Evolutionary conservation across 2,329 filamentous ascomycete genomes (phyloP).

Genomic region (Blastomyces emzantsi): DNA sequence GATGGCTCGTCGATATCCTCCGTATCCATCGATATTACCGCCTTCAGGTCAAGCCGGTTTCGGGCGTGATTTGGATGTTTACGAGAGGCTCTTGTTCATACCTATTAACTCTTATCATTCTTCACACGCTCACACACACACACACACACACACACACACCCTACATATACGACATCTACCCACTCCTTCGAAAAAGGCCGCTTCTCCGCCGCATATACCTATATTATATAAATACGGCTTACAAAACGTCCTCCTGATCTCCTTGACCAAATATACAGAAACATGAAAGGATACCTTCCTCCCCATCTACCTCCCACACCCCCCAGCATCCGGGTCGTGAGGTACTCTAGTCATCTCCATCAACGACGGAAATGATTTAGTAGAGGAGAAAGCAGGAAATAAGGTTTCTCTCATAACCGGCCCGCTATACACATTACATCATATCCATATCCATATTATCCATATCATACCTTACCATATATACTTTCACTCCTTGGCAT

Average conservation of each 20-base stretch:
- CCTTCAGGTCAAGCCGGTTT: constrained; percentile 26
- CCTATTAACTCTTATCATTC: not conserved
- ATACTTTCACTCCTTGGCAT: not conserved
- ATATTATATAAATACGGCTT: not conserved
- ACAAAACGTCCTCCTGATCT: not conserved
- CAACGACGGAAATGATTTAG: not conserved
- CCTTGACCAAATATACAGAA: not conserved
- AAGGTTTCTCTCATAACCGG: not conserved
- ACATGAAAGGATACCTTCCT: not conserved
- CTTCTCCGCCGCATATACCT: not conserved
- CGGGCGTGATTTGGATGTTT: constrained; percentile 11
- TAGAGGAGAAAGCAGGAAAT: not conserved
- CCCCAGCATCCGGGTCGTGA: not conserved
- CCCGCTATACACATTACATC: not conserved
- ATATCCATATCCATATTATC: not conserved
- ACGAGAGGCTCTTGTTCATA: not conserved
- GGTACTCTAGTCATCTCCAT: not conserved
- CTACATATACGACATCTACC: not conserved
- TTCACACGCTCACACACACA: not conserved
- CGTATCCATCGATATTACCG: constrained; percentile 29
- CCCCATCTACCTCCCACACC: not conserved
- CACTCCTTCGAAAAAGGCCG: not conserved
- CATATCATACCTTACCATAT: not conserved
- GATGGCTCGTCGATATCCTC: constrained; percentile 28
- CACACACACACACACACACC: not conserved